phyloP scores from a whole-genome alignment of 768 basidiomycete genomes.

The Atractiella rhizophila region DNA sequence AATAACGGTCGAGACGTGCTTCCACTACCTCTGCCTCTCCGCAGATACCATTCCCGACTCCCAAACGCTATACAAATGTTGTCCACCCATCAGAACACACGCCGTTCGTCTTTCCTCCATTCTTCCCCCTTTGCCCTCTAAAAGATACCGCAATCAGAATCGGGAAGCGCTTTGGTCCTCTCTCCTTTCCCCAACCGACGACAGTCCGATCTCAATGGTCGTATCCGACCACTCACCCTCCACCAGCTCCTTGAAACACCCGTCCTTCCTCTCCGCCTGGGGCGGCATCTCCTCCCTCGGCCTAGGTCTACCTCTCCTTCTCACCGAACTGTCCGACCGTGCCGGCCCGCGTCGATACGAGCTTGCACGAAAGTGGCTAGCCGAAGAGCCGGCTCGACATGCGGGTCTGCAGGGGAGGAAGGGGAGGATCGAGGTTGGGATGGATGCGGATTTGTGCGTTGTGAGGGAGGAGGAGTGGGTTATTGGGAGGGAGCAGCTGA shows the following conservation, averaged over 20 bases:
- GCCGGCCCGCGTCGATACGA: constrained; percentile 37
- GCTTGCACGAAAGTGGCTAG: constrained; percentile 46
- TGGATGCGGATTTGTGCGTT: constrained; percentile 76
- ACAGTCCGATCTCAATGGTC: constrained; percentile 67
- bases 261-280: no score
- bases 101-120: no score
- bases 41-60: constrained; percentile 48
- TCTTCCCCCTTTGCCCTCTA: no score
- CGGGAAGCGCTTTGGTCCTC: constrained; percentile 56
- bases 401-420: constrained; percentile 45
- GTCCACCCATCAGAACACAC: constrained; percentile 62
- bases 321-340: constrained; percentile 50
- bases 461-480: no score
- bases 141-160: no score
- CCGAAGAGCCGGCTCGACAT: constrained; percentile 46
- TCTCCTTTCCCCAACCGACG: no score
- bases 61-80: constrained; percentile 72
- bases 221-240: constrained; percentile 93
- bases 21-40: constrained; percentile 70
- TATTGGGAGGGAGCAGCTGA: no score
- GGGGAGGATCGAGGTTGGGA: constrained; percentile 45
- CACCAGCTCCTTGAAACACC: constrained; percentile 57
- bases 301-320: constrained; percentile 60
- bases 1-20: constrained; percentile 86
- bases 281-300: constrained; percentile 83